phyloP scores from a whole-genome alignment of 371 early-diverging fungal species.

The Mortierella sp. region DNA sequence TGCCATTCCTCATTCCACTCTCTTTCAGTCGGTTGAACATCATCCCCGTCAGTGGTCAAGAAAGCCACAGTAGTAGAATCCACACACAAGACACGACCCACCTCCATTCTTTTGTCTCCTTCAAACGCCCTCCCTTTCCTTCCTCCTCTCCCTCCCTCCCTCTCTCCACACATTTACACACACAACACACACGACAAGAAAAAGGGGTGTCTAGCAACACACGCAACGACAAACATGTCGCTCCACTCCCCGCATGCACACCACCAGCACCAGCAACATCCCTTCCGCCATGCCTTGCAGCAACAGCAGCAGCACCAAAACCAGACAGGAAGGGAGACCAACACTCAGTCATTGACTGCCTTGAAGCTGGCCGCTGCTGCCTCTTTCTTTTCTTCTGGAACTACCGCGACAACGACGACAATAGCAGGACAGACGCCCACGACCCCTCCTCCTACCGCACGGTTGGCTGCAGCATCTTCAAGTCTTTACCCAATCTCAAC shows the following conservation, averaged over 20 bases:
- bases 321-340: neutral
- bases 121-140: neutral
- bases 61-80: neutral
- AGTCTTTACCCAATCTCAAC: conserved; percentile 27
- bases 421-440: neutral
- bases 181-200: neutral
- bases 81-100: conserved; percentile 12
- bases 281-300: neutral
- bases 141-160: neutral
- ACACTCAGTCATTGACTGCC: conserved; percentile 15
- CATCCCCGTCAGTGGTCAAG: neutral
- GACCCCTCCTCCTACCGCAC: neutral
- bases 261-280: neutral
- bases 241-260: conserved; percentile 5
- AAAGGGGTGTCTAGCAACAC: neutral
- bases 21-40: neutral
- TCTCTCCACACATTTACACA: neutral
- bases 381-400: conserved; percentile 16
- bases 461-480: conserved; percentile 10
- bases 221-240: conserved; percentile 3
- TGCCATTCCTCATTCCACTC: neutral
- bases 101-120: neutral
- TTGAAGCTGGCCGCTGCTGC: conserved; percentile 19
- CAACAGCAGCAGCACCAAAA: conserved; percentile 11
- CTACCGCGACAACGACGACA: conserved; percentile 2